These are phyloP conservation scores for Beta vulgaris DNA, from an alignment of 148 eudicot species.

Conservation along the genomic window DNA sequence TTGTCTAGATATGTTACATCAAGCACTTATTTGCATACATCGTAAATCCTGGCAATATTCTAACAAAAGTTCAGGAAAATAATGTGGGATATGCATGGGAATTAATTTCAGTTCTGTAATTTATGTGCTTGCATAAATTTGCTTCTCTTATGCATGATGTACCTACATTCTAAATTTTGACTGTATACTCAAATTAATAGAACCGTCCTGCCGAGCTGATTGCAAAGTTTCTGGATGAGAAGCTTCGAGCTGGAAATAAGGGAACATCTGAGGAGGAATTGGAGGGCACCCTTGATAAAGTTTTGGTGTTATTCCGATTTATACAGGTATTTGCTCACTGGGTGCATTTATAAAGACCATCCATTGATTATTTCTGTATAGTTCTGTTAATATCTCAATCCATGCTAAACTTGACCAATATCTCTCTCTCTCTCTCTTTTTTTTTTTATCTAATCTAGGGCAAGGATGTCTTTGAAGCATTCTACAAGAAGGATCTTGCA, in stretches of 20 bases:
- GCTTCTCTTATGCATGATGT: slow-evolving; percentile 3
- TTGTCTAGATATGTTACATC: not conserved
- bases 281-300: slow-evolving; percentile 97
- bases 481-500: slow-evolving; percentile 96
- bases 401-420: not conserved
- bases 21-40: not conserved
- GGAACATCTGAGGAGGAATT: slow-evolving; percentile 97
- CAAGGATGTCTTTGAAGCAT: slow-evolving; percentile 98
- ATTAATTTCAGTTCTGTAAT: not conserved
- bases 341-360: not conserved
- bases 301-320: slow-evolving; percentile 83
- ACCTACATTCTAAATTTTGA: slow-evolving; percentile 15
- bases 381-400: not conserved
- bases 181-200: slow-evolving; percentile 34
- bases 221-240: slow-evolving; percentile 94
- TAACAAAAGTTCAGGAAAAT: not conserved
- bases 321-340: slow-evolving; percentile 60
- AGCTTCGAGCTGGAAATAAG: slow-evolving; percentile 98
- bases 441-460: slow-evolving; percentile 47
- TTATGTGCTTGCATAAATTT: not conserved
- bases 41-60: not conserved
- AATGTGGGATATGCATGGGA: not conserved
- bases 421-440: too few species aligned
- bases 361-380: not conserved
- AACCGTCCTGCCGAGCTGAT: slow-evolving; percentile 97